These are phyloP conservation scores for Albizia julibrissin DNA, from an alignment of 306 rosid species.

Conservation along the genomic window DNA sequence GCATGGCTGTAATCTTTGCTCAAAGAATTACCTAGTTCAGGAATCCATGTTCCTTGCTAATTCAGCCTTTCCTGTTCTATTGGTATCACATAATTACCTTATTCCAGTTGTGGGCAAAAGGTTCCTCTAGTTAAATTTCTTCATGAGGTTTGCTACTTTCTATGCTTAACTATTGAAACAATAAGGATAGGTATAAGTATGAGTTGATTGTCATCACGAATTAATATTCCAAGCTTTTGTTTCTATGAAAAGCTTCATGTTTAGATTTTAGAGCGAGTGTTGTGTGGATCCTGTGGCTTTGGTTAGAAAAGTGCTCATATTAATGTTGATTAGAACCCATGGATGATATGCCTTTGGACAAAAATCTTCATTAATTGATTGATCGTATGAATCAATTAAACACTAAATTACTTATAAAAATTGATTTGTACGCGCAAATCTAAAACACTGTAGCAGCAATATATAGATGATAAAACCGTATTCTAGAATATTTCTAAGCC, in stretches of 20 bases:
- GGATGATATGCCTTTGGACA: neutral
- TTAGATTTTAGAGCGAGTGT: neutral
- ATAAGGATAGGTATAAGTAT: neutral
- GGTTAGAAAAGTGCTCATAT: neutral
- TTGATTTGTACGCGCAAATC: neutral
- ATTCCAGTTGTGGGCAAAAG: neutral
- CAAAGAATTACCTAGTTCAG: neutral
- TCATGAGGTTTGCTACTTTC: neutral
- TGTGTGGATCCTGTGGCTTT: neutral
- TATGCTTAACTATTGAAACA: neutral
- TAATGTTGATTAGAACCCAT: neutral
- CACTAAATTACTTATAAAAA: neutral
- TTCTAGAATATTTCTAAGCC: neutral
- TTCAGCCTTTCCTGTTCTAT: neutral
- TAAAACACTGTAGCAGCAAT: neutral
- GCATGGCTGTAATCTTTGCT: neutral
- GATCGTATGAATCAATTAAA: neutral
- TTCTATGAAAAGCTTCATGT: neutral
- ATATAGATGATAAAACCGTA: neutral
- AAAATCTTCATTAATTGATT: neutral
- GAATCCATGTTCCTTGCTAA: neutral
- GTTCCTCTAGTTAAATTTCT: neutral
- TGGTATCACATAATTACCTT: neutral
- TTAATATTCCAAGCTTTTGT: neutral
- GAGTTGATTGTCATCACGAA: neutral